Percentiles rank a stretch among this genome's conserved stretches.
Evolutionary conservation across 331 rosid species (phyloP).

Genomic region (Telfairia occidentalis): DNA sequence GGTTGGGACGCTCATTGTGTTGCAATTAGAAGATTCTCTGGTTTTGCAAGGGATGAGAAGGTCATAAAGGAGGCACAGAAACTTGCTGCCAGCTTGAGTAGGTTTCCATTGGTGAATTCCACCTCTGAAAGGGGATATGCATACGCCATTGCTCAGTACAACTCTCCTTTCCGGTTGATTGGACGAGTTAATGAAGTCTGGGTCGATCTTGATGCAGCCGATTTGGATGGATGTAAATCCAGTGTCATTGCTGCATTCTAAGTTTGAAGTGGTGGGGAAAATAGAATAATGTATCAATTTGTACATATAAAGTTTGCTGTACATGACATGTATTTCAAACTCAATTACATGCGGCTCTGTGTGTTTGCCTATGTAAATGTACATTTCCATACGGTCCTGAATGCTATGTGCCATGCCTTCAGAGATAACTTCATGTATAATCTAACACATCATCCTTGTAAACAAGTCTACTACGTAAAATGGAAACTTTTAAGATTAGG

Average conservation of each 20-base stretch:
- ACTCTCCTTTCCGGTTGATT: constrained; percentile 34
- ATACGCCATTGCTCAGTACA: constrained; percentile 72
- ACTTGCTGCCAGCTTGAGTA: constrained; percentile 47
- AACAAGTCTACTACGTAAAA: neutral
- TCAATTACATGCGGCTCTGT: neutral
- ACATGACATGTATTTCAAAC: neutral
- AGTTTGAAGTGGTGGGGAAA: neutral
- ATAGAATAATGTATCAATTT: neutral
- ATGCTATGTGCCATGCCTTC: neutral
- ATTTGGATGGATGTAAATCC: constrained; percentile 26
- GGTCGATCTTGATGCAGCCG: constrained; percentile 48
- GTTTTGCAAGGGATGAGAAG: constrained; percentile 51
- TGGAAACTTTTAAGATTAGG: neutral
- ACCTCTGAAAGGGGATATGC: constrained; percentile 27
- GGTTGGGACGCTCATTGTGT: constrained; percentile 35
- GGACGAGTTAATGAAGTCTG: constrained; percentile 74
- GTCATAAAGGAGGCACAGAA: constrained; percentile 59
- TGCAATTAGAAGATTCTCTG: constrained; percentile 60
- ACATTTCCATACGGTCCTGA: neutral
- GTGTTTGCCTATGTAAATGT: neutral
- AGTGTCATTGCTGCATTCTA: constrained; percentile 32
- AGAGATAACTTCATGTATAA: neutral
- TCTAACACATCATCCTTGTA: neutral
- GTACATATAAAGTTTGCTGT: neutral
- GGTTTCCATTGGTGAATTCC: constrained; percentile 52